These are phyloP conservation scores for Pleomassaria siparia DNA, from an alignment of 2,329 filamentous ascomycete species.

Conservation along the genomic window DNA sequence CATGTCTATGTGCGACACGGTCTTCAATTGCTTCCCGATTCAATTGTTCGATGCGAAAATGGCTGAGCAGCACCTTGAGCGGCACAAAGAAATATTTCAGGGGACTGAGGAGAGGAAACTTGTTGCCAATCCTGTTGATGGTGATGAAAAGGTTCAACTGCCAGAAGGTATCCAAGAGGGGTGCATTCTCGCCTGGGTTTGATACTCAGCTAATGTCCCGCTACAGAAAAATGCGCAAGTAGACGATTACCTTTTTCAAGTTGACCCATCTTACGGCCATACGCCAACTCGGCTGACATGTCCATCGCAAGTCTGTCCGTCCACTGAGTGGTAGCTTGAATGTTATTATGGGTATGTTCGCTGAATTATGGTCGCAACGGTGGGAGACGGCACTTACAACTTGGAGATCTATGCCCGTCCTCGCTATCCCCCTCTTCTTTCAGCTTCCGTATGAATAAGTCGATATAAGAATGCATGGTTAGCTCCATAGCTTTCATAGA, in stretches of 20 bases:
- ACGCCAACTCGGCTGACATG: conserved; percentile 10
- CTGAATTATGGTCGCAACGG: neutral
- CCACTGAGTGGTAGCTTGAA: conserved; percentile 2
- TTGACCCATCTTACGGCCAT: conserved; percentile 9
- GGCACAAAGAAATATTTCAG: conserved; percentile 11
- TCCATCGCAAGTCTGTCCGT: conserved; percentile 10
- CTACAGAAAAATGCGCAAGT: neutral
- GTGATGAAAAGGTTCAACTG: conserved; percentile 8
- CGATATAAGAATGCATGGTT: conserved; percentile 8
- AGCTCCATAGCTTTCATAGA: conserved; percentile 3
- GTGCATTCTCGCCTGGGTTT: neutral
- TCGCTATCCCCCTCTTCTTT: neutral
- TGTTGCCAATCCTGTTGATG: conserved; percentile 6
- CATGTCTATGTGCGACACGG: conserved; percentile 7
- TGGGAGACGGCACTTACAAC: neutral
- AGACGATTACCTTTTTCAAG: conserved; percentile 6
- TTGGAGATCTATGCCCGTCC: conserved; percentile 3
- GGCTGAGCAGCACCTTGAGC: conserved; percentile 8
- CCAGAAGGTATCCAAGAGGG: conserved; percentile 2
- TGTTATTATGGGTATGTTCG: neutral
- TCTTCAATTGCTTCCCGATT: conserved; percentile 8
- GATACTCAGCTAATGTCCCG: conserved; percentile 7
- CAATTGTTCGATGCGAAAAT: conserved; percentile 6
- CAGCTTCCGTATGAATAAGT: conserved; percentile 8
- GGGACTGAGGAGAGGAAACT: conserved; percentile 10